Conservation (phyloP, 1,139 yeast genomes). For the Debaryomyces nepalensis region DNA sequence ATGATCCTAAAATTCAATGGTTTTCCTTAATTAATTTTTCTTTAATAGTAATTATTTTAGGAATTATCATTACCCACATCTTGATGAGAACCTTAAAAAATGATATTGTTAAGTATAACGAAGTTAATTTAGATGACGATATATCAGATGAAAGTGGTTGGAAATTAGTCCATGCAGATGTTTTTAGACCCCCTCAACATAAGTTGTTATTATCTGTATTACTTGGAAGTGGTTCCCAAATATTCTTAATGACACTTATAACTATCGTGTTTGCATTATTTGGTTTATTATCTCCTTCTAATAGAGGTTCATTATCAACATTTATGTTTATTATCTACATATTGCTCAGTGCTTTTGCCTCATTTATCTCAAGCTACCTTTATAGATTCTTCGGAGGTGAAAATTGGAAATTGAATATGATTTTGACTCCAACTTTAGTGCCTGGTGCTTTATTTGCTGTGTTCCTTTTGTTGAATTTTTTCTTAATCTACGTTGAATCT, state of each 20-base stretch:
- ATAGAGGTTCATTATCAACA: conserved; percentile 91
- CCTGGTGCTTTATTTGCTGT: conserved; percentile 75
- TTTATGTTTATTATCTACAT: conserved; percentile 86
- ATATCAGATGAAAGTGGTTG: conserved; percentile 95
- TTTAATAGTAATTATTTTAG: conserved; percentile 74
- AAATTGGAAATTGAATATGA: conserved; percentile 84
- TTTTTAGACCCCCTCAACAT: conserved; percentile 81
- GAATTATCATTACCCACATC: conserved; percentile 79
- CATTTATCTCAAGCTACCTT: conserved; percentile 82
- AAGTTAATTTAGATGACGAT: conserved; percentile 84
- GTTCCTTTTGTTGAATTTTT: conserved; percentile 76
- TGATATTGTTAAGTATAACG: conserved; percentile 88
- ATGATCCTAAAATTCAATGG: conserved; percentile 95
- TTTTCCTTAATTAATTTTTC: conserved; percentile 87
- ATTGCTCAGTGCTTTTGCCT: conserved; percentile 77
- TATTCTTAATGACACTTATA: conserved; percentile 73
- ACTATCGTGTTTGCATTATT: conserved; percentile 83
- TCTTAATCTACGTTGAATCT: conserved; percentile 75
- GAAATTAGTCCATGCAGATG: conserved; percentile 96
- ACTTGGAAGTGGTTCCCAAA: conserved; percentile 88
- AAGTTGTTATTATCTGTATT: conserved; percentile 76
- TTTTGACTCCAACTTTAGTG: conserved; percentile 79
- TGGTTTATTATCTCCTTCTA: conserved; percentile 91
- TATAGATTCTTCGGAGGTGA: conserved; percentile 93
- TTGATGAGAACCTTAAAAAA: conserved; percentile 78